phyloP scores from a whole-genome alignment of 2,329 filamentous ascomycete genomes.

The Leptographium procerum region DNA sequence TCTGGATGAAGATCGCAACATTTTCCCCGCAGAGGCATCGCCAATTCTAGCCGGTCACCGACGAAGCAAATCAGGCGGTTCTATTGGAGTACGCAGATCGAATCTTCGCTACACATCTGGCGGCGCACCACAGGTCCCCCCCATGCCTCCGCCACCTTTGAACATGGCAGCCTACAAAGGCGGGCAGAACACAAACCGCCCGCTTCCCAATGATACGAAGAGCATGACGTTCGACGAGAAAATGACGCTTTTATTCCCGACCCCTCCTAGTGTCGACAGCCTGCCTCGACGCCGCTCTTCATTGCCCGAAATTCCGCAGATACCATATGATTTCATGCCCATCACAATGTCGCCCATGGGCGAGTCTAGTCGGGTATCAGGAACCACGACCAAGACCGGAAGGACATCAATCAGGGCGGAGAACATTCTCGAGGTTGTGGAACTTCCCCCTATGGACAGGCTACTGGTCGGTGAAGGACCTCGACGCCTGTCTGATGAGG shows the following conservation, averaged over 20 bases:
- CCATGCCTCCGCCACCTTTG: conserved; percentile 40
- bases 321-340: conserved; percentile 20
- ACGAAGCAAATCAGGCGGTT: conserved; percentile 38
- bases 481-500: conserved; percentile 21
- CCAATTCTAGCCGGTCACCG: conserved; percentile 26
- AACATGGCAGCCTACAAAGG: conserved; percentile 21
- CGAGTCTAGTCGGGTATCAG: conserved; percentile 14
- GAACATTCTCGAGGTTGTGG: conserved; percentile 28
- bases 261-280: conserved; percentile 18
- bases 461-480: neutral
- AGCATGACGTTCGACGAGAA: conserved; percentile 50
- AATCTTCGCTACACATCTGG: conserved; percentile 31
- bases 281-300: conserved; percentile 20
- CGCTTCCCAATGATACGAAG: conserved; percentile 40
- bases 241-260: conserved; percentile 38
- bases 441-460: conserved; percentile 12
- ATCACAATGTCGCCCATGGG: conserved; percentile 15
- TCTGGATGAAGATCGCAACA: conserved; percentile 30
- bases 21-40: conserved; percentile 34
- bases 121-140: conserved; percentile 38
- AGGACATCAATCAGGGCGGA: conserved; percentile 26
- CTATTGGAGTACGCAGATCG: conserved; percentile 32
- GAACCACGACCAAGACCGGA: conserved; percentile 24
- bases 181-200: conserved; percentile 17
- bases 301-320: conserved; percentile 31